phyloP scores from a whole-genome alignment of 1,284 basidiomycete genomes.

The Tausonia pullulans region DNA sequence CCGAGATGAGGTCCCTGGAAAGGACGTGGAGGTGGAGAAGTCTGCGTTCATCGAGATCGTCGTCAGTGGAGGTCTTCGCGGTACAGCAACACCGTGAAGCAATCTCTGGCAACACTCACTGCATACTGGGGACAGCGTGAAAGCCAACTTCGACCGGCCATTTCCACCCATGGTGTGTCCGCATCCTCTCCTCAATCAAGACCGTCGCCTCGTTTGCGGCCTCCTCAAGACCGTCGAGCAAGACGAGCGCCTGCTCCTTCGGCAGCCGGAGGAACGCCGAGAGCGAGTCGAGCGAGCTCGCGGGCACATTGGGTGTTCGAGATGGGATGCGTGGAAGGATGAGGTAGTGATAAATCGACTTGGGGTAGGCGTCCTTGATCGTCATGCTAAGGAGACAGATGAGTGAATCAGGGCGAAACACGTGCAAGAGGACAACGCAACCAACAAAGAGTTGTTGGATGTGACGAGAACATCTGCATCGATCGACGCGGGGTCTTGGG shows the following conservation, averaged over 20 bases:
- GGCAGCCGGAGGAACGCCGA: slow-evolving; percentile 47
- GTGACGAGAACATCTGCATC: too few species aligned
- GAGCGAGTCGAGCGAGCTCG: slow-evolving; percentile 24
- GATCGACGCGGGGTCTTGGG: too few species aligned
- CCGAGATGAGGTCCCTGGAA: slow-evolving; percentile 66
- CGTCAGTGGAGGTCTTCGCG: not conserved
- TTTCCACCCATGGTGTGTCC: slow-evolving; percentile 57
- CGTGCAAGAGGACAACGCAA: too few species aligned
- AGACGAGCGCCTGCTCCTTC: slow-evolving; percentile 42
- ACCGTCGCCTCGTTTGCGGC: slow-evolving; percentile 47
- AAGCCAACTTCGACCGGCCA: slow-evolving; percentile 72
- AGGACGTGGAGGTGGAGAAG: slow-evolving; percentile 81
- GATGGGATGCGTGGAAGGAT: slow-evolving; percentile 51
- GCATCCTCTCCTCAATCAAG: slow-evolving; percentile 72
- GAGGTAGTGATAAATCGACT: slow-evolving; percentile 65
- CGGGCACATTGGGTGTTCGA: slow-evolving; percentile 12
- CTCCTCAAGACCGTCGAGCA: slow-evolving; percentile 47
- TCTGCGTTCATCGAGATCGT: slow-evolving; percentile 35
- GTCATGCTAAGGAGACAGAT: slow-evolving; percentile 12
- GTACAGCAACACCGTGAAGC: slow-evolving; percentile 4
- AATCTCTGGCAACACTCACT: slow-evolving; percentile 28
- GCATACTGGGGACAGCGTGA: slow-evolving; percentile 59
- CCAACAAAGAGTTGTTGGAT: too few species aligned
- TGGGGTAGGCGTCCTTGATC: slow-evolving; percentile 4
- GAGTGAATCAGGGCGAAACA: slow-evolving; percentile 73